A percentile compares a stretch with the other conserved stretches of the same genome.
Conservation (phyloP, 2,329 filamentous ascomycete species). For the Elsinoe ampelina region DNA sequence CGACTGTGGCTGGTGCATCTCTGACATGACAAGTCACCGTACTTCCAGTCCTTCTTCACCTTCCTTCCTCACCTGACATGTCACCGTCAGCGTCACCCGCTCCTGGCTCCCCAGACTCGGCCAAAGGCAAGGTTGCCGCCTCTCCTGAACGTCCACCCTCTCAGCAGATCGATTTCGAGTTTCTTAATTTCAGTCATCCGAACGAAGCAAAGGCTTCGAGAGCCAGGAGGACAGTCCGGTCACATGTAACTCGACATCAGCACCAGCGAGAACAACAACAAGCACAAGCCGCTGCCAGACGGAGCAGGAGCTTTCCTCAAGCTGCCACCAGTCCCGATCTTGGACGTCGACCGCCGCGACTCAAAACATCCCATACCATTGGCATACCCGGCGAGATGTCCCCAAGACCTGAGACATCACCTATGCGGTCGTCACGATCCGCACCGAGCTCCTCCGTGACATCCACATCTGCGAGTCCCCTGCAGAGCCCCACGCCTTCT, state of each 20-base stretch:
- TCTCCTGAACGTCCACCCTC: conserved; percentile 10
- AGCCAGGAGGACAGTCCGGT: conserved; percentile 27
- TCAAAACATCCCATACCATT: conserved; percentile 14
- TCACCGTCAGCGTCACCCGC: background rate
- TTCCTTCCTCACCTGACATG: conserved; percentile 5
- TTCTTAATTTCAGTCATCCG: conserved; percentile 22
- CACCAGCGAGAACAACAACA: conserved; percentile 23
- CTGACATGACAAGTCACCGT: background rate
- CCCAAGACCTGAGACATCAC: conserved; percentile 15
- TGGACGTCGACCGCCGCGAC: conserved; percentile 12
- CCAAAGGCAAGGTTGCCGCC: background rate
- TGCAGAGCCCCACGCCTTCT: conserved; percentile 13
- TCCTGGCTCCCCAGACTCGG: conserved; percentile 8
- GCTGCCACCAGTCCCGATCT: background rate
- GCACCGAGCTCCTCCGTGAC: conserved; percentile 18
- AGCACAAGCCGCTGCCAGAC: conserved; percentile 19
- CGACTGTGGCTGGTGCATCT: conserved; percentile 6
- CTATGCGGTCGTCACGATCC: conserved; percentile 20
- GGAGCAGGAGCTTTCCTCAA: conserved; percentile 15
- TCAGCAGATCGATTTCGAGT: conserved; percentile 11
- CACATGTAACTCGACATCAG: conserved; percentile 27
- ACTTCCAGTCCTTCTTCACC: background rate
- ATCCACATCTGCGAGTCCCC: conserved; percentile 19
- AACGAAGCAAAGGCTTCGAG: conserved; percentile 26
- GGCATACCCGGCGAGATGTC: conserved; percentile 13